Conservation (phyloP, 169 alveolate species). For the Eimeria praecox region DNA sequence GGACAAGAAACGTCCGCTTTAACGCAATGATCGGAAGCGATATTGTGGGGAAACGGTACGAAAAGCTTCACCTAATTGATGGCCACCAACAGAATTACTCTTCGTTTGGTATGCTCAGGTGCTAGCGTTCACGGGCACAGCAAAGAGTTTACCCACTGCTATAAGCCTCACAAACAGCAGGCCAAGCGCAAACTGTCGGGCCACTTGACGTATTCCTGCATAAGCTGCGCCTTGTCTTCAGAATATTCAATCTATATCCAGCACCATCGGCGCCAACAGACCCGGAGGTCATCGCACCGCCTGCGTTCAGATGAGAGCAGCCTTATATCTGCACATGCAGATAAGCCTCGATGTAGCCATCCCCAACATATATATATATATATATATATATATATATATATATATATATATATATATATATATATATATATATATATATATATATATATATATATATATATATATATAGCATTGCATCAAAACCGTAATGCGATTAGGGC, state of each 20-base stretch:
- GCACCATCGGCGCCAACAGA: not conserved
- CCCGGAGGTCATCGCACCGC: not conserved
- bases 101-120: not conserved
- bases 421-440: too few relatives aligned
- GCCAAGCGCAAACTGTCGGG: not conserved
- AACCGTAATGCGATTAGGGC: not conserved
- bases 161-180: not conserved
- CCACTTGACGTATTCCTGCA: not conserved
- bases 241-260: not conserved
- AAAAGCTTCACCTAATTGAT: not conserved
- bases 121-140: not conserved
- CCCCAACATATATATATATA: not conserved
- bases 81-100: not conserved
- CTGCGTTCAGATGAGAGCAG: not conserved
- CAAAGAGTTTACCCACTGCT: not conserved
- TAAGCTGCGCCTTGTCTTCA: not conserved
- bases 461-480: too few relatives aligned
- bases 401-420: too few relatives aligned
- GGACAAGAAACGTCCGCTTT: too few relatives aligned
- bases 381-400: too few relatives aligned
- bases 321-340: not conserved
- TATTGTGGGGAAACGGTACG: not conserved
- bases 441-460: too few relatives aligned
- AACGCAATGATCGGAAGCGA: too few relatives aligned
- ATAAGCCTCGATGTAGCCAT: not conserved